phyloP scores from a whole-genome alignment of 306 rosid species.

The Hippophae rhamnoides region DNA sequence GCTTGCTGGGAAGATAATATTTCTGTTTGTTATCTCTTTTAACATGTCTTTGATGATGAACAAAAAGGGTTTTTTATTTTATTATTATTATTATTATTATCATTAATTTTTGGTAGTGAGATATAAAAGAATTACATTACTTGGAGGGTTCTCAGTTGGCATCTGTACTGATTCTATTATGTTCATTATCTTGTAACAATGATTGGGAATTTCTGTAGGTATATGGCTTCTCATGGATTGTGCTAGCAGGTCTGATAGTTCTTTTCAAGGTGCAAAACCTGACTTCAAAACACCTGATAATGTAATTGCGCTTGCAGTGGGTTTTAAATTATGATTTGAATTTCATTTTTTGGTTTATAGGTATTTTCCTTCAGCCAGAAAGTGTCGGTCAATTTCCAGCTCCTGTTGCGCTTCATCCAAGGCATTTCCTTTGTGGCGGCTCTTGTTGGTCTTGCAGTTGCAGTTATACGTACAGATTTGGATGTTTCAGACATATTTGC shows the following conservation, averaged over 20 bases:
- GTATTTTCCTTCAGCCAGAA: conserved; percentile 95
- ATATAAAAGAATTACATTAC: not conserved
- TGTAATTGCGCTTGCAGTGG: not conserved
- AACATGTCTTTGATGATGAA: too few relatives aligned
- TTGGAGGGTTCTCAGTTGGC: not conserved
- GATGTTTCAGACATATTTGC: conserved; percentile 70
- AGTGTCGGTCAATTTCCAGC: conserved; percentile 86
- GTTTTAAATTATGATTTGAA: too few relatives aligned
- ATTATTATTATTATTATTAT: too few relatives aligned
- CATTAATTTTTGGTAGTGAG: too few relatives aligned
- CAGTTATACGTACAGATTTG: conserved; percentile 44
- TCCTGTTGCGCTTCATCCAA: conserved; percentile 79
- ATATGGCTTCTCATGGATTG: conserved; percentile 79
- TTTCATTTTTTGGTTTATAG: conserved; percentile 27
- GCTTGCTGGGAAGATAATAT: too few relatives aligned
- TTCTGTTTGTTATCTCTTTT: too few relatives aligned
- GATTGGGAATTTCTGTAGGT: conserved; percentile 33
- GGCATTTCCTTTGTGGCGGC: conserved; percentile 72
- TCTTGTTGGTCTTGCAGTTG: conserved; percentile 64
- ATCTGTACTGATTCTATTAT: not conserved
- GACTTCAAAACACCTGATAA: not conserved
- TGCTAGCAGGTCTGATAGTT: conserved; percentile 57
- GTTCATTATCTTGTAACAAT: not conserved
- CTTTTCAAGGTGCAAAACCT: conserved; percentile 70
- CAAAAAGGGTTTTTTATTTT: too few relatives aligned